Evolutionary conservation across 352 stramenopile genomes (phyloP).

Genomic region (Phytophthora vignae): DNA sequence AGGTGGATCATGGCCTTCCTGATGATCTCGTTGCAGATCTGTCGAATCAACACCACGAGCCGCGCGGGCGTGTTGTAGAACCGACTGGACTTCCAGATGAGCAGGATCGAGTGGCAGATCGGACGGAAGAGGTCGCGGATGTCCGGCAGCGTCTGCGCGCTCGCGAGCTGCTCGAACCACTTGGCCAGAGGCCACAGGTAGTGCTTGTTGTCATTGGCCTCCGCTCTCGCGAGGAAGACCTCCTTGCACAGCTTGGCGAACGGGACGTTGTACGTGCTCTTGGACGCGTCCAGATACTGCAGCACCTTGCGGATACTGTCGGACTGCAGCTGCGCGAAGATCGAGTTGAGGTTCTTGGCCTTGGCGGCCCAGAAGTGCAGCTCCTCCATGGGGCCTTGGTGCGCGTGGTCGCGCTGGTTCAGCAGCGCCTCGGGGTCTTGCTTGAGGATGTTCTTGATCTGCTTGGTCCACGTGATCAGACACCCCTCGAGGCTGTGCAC

Average conservation of each 20-base stretch:
- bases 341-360: slow-evolving; percentile 89
- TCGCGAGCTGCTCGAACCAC: slow-evolving; percentile 62
- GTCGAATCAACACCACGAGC: slow-evolving; percentile 88
- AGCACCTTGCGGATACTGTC: slow-evolving; percentile 88
- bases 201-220: slow-evolving; percentile 90
- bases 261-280: slow-evolving; percentile 92
- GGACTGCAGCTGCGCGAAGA: slow-evolving; percentile 92
- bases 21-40: slow-evolving; percentile 92
- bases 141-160: slow-evolving; percentile 48
- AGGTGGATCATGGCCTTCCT: slow-evolving; percentile 74
- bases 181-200: slow-evolving; percentile 83
- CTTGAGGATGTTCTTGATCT: slow-evolving; percentile 95
- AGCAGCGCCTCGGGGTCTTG: slow-evolving; percentile 87
- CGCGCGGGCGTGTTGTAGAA: slow-evolving; percentile 93
- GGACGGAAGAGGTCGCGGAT: slow-evolving; percentile 84
- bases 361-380: slow-evolving; percentile 91
- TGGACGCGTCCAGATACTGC: slow-evolving; percentile 87
- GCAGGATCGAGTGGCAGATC: slow-evolving; percentile 88
- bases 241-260: slow-evolving; percentile 95
- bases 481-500: slow-evolving; percentile 89
- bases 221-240: slow-evolving; percentile 86
- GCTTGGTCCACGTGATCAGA: slow-evolving; percentile 95
- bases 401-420: slow-evolving; percentile 52
- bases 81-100: slow-evolving; percentile 92
- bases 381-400: slow-evolving; percentile 89